Percentiles rank a stretch among this genome's conserved stretches.
Evolutionary conservation across 164 flowering plant species (phyloP).

Genomic region (Dillenia turbinata): DNA sequence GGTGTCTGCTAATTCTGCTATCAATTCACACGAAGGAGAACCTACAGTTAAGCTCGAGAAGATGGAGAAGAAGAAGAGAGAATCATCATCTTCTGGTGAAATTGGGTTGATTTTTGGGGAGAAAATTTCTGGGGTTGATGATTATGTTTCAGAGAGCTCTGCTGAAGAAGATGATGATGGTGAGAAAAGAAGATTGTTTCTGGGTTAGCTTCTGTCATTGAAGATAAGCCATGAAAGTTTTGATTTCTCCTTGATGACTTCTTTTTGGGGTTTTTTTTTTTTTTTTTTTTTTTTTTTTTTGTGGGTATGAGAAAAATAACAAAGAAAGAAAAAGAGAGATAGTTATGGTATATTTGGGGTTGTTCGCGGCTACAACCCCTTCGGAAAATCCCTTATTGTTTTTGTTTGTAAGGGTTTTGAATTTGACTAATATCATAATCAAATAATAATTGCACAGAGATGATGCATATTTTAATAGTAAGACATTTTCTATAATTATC

Average conservation of each 20-base stretch:
- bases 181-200: slow-evolving; percentile 43
- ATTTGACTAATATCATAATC: slow-evolving; percentile 20
- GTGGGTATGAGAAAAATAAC: slow-evolving; percentile 10
- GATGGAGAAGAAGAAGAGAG: not conserved
- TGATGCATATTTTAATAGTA: not conserved
- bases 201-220: slow-evolving; percentile 65
- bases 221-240: slow-evolving; percentile 37
- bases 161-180: slow-evolving; percentile 23
- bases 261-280: too few relatives aligned
- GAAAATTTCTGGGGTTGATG: slow-evolving; percentile 5
- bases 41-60: not conserved
- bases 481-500: not conserved
- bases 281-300: slow-evolving; percentile 4
- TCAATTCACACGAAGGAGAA: not conserved
- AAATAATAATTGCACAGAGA: not conserved
- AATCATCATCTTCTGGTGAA: slow-evolving; percentile 15
- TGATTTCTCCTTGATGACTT: slow-evolving; percentile 2
- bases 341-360: too few relatives aligned
- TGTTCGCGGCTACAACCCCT: slow-evolving; percentile 6
- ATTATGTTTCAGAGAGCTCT: slow-evolving; percentile 12
- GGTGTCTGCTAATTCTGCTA: too few relatives aligned
- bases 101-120: slow-evolving; percentile 16
- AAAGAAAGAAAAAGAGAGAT: not conserved
- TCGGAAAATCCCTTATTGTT: slow-evolving; percentile 28
- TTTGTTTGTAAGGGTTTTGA: slow-evolving; percentile 39